Base-by-base conservation (phyloP, 2,329 filamentous ascomycete genomes). In the Sclerotinia sclerotiorum region DNA sequence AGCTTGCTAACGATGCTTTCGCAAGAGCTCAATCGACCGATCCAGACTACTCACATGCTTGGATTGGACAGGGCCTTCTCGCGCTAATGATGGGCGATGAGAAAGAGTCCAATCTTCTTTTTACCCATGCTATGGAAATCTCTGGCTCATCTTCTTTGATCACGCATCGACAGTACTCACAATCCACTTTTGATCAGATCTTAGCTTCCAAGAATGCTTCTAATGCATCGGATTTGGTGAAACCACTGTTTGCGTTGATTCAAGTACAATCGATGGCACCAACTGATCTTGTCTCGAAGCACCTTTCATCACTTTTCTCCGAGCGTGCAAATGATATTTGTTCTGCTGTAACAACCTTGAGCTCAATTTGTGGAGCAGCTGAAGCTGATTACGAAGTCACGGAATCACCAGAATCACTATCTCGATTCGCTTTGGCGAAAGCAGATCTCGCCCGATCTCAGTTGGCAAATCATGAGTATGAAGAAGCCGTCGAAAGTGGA, bases 101-200 rank as follows among this genome's bases (percentile, higher is more conserved):
- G 0, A 88, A 86, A 70, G 93, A 97, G 79, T 94, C 94, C 1
- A 85, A 92, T 29, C 88, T 89, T 15, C 85, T 98, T 13, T 97
- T 97, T 76, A 94, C 92, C 1, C 95, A 99, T 77, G 94, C 95
- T 0, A 95, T 97, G 81, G 94, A 97, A 71, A 94, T 99, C 61
- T 89, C 93, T 0, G 91, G 93, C 70, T 90, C 92, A 0, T 90
- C 91, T 0, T 89, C 90, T 0, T 78, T 89, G 2, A 82, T 93
- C 5, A 88, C 90, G 0, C 91, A 93, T 77, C 87, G 89, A 42
- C 91, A 94, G 77, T 98, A 94, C 77, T 85, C 92, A 0, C 82
- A 90, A 0, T 91, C 92, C 1, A 84, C 91, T 60, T 98, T 99
- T 77, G 94, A 99, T 74, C 84, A 92, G 72, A 83, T 97, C 8